Evolutionary conservation across 768 basidiomycete genomes (phyloP).

Genomic region (Pisolithus orientalis): DNA sequence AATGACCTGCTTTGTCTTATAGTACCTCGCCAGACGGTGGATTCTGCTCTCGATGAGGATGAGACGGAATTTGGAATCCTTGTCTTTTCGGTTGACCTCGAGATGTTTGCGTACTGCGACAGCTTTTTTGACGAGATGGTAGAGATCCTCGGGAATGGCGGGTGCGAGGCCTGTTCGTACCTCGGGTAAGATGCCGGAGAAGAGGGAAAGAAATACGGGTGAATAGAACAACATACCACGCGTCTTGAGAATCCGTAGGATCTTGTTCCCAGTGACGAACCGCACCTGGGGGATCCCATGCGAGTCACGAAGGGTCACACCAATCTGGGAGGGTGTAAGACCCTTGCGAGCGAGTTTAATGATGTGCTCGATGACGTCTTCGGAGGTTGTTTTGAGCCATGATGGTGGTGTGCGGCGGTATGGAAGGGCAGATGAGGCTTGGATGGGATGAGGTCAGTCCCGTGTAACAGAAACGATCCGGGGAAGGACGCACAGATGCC

Average conservation of each 20-base stretch:
- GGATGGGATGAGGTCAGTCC: constrained; percentile 31
- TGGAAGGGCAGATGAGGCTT: constrained; percentile 86
- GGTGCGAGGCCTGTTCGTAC: constrained; percentile 76
- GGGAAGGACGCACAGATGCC: constrained; percentile 80
- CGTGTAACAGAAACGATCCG: neutral
- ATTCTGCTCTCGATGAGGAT: constrained; percentile 99
- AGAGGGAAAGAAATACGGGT: constrained; percentile 30
- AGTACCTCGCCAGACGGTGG: constrained; percentile 96
- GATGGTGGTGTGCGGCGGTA: constrained; percentile 92
- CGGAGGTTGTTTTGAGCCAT: constrained; percentile 95
- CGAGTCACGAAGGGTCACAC: constrained; percentile 95
- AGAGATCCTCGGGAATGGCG: constrained; percentile 97
- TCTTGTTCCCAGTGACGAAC: constrained; percentile 99
- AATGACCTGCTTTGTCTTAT: constrained; percentile 98
- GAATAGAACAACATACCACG: constrained; percentile 46
- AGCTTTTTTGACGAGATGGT: constrained; percentile 99
- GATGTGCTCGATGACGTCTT: constrained; percentile 95
- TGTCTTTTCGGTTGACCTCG: constrained; percentile 97
- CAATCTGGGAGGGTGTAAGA: constrained; percentile 95
- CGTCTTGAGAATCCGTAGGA: constrained; percentile 94
- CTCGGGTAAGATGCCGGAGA: constrained; percentile 38
- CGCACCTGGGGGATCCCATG: constrained; percentile 98
- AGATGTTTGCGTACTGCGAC: constrained; percentile 98
- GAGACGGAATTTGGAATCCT: constrained; percentile 94
- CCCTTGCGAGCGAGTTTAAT: constrained; percentile 97